Evolutionary conservation across 2,329 filamentous ascomycete species (phyloP).

Genomic region (Pseudogymnoascus verrucosus): DNA sequence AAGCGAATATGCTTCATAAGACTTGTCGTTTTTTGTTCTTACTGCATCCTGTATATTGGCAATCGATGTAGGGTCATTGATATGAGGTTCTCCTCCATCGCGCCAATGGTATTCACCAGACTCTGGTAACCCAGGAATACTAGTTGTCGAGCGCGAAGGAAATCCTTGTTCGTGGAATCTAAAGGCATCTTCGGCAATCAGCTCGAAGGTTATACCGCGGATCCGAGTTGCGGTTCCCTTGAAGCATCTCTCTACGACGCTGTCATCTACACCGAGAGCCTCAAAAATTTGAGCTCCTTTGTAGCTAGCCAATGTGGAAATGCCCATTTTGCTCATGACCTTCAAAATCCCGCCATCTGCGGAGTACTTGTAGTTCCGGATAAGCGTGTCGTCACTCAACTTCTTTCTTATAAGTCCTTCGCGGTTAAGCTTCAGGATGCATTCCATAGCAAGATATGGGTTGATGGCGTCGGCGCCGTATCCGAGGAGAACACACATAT

Average conservation of each 20-base stretch:
- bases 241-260: slow-evolving; percentile 90
- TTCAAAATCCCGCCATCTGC: slow-evolving; percentile 94
- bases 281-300: slow-evolving; percentile 98
- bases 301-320: slow-evolving; percentile 90
- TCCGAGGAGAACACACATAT: slow-evolving; percentile 96
- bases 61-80: slow-evolving; percentile 91
- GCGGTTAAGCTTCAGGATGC: slow-evolving; percentile 91
- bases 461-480: slow-evolving; percentile 93
- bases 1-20: slow-evolving; percentile 90
- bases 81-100: slow-evolving; percentile 87
- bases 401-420: slow-evolving; percentile 91
- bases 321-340: slow-evolving; percentile 99
- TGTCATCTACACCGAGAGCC: slow-evolving; percentile 85
- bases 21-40: slow-evolving; percentile 95
- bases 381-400: slow-evolving; percentile 70
- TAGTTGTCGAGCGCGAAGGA: slow-evolving; percentile 68
- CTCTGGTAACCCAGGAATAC: slow-evolving; percentile 74
- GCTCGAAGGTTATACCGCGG: slow-evolving; percentile 85
- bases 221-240: slow-evolving; percentile 90
- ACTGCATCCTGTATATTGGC: slow-evolving; percentile 97
- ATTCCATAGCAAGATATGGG: slow-evolving; percentile 92
- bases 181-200: slow-evolving; percentile 90
- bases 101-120: slow-evolving; percentile 98
- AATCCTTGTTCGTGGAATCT: slow-evolving; percentile 92
- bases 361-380: slow-evolving; percentile 94